A percentile compares a stretch with the other conserved stretches of the same genome.
phyloP scores from a whole-genome alignment of 805 yeast genomes.

The Komagataella pseudopastoris region DNA sequence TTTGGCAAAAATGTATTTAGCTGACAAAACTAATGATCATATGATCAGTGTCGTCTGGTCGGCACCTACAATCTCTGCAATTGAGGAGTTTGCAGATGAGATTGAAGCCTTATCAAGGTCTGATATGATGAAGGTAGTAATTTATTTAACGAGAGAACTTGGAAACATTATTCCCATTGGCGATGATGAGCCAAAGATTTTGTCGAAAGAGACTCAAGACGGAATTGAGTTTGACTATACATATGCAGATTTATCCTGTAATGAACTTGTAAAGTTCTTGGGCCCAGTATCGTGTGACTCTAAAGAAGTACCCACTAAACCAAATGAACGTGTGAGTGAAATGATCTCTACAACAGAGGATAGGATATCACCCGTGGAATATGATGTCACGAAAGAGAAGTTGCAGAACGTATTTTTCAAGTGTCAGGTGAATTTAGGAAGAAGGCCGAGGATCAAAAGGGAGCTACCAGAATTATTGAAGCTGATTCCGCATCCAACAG shows the following conservation, averaged over 20 bases:
- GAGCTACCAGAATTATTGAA: neutral
- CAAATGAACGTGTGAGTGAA: neutral
- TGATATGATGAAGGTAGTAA: neutral
- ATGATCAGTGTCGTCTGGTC: neutral
- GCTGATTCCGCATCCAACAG: conserved; percentile 7
- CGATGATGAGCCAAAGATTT: neutral
- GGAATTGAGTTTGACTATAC: neutral
- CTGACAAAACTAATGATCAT: neutral
- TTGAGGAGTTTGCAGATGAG: neutral
- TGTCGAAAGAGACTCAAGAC: neutral
- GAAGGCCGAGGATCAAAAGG: neutral
- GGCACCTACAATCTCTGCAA: neutral
- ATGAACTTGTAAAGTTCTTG: neutral
- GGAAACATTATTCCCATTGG: neutral
- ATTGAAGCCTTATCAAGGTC: neutral
- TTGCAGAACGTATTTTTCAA: neutral
- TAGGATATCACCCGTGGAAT: neutral
- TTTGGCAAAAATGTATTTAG: conserved; percentile 10
- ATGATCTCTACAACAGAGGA: neutral
- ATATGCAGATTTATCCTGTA: neutral
- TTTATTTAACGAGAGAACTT: neutral
- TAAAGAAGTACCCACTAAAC: neutral
- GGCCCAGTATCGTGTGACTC: neutral
- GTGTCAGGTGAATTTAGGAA: neutral
- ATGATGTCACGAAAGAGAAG: neutral